Evolutionary conservation across 345 rosid genomes (phyloP).

Genomic region (Gossypium bickii): DNA sequence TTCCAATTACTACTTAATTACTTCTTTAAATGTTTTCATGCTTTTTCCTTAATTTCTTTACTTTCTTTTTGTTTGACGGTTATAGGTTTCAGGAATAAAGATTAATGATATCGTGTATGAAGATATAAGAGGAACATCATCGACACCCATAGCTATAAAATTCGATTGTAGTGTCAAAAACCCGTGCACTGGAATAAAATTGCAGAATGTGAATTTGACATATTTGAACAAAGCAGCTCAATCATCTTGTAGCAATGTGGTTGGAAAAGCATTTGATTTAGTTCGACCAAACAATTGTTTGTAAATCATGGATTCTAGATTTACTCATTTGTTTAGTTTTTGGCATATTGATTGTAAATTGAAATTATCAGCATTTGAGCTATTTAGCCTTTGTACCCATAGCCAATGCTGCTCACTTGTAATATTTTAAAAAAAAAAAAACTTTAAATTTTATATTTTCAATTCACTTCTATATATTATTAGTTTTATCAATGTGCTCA

Average conservation of each 20-base stretch:
- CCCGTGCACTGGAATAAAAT: constrained; percentile 29
- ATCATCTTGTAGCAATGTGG: constrained; percentile 32
- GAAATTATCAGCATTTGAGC: neutral
- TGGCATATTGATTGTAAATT: neutral
- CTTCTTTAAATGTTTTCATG: too few species aligned
- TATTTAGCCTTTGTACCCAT: neutral
- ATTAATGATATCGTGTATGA: constrained; percentile 30
- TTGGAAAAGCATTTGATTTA: constrained; percentile 21
- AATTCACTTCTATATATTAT: neutral
- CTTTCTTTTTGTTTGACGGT: too few species aligned
- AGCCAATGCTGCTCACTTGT: neutral
- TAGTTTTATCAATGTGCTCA: neutral
- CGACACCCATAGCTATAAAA: constrained; percentile 25
- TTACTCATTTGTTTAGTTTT: neutral
- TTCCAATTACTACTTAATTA: neutral
- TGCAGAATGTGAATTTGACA: constrained; percentile 26
- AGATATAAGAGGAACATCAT: constrained; percentile 36
- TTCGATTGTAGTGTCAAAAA: constrained; percentile 30
- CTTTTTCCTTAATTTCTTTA: neutral
- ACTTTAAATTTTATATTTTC: neutral
- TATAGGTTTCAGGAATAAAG: constrained; percentile 26
- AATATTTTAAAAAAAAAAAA: neutral
- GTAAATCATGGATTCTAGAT: constrained; percentile 2
- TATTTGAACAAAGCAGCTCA: constrained; percentile 15
- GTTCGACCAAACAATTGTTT: constrained; percentile 32